Evolutionary conservation across 345 rosid genomes (phyloP), one percentile per base, ranked within the genome.

Genomic region (Eucalyptus marginata): DNA sequence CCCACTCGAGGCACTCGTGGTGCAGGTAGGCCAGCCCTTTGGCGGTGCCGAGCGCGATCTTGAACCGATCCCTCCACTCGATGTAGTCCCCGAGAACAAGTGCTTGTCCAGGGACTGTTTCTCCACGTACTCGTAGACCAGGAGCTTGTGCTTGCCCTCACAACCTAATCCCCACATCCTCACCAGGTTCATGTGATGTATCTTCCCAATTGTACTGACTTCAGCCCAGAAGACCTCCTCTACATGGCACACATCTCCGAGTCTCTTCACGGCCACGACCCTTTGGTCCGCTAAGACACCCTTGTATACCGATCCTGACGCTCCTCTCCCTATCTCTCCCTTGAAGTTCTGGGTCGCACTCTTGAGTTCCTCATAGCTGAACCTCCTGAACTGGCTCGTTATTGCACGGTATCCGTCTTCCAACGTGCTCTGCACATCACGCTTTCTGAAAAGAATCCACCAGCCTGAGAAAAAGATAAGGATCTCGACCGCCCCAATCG

Each of bases 21-120:
- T 95, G 97, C 86, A 94, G 90, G 88, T 95, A 93, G 33, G 96
- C 94, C 88, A 94, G 90, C 40, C 94, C 95, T 66, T 92, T 92
- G 49, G 96, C 95, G 8, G 95, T 91, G 84, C 97, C 97, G 11
- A 95, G 91, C 44, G 94, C 94, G 83, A 94, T 89, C 90, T 89
- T 89, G 89, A 92, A 94, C 83, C 97, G 90, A 20, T 91, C 90
- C 71, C 88, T 68, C 97, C 96, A 95, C 51, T 89, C 93, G 68
- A 95, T 92, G 86, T 36, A 86, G 58, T 86, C 40, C 43, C 87
- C 4, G 93, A 89, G 85, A 90, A 89, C 76, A 94, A 91, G 89
- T 91, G 94, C 76, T 89, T 93, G 90, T 94, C 96, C 89, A 95
- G 86, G 44, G 95, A 94, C 49, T 89, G 88, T 85, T 93, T 93